Base-by-base conservation (phyloP, 2,329 filamentous ascomycete species). In the Venturia pyrina region DNA sequence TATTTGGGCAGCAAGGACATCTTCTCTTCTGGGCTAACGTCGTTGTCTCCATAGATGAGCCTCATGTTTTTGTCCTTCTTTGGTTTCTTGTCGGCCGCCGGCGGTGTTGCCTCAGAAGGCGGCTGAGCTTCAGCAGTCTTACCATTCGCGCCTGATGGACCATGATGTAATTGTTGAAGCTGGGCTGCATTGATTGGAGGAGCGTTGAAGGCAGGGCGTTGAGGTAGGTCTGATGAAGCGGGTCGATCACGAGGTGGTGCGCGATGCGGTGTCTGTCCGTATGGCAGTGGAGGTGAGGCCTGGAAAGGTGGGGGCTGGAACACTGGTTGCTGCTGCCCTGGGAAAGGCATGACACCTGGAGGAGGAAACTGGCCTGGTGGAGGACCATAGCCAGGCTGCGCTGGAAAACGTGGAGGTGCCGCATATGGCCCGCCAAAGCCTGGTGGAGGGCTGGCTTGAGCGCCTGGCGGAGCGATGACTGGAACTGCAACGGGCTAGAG, bases 11-110 rank as follows among this genome's bases (percentile, higher is more conserved):
- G 79, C 73, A 80, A 78, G 37, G 91, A 89, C 90, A 96, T 92
- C 78, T 88, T 91, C 82, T 96, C 93, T 79, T 97, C 93, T 1
- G 91, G 90, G 72, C 90, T 95, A 72, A 87, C 80, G 67, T 89
- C 87, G 63, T 89, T 86, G 73, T 96, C 90, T 68, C 87, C 87
- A 78, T 95, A 96, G 40, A 96, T 82, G 84, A 96, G 87, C 74
- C 85, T 80, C 66, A 81, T 81, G 53, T 74, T 74, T 69, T 75
- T 72, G 73, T 87, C 88, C 75, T 89, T 89, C 82, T 89, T 88
- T 21, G 77, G 77, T 72, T 85, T 86, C 79, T 87, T 89, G 74
- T 89, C 87, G 63, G 77, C 43, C 71, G 75, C 75, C 13, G 43
- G 28, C 19, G 61, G 41, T 57, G 62, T 50, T 32, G 28, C 5